phyloP scores from a whole-genome alignment of 2,329 filamentous ascomycete genomes.

The Hymenoscyphus linearis region DNA sequence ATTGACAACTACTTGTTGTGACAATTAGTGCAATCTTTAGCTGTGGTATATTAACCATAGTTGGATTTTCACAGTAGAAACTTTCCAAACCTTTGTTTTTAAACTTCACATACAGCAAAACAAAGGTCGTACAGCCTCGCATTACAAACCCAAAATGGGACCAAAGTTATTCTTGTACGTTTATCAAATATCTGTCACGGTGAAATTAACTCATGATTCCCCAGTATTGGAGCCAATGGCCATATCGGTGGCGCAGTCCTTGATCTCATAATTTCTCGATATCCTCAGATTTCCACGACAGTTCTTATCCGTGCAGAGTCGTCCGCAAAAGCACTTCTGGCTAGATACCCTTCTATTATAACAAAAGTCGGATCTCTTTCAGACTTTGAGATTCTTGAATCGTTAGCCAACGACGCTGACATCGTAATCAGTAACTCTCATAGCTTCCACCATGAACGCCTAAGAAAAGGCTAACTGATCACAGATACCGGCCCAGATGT shows the following conservation, averaged over 20 bases:
- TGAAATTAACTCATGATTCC: neutral
- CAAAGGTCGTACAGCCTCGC: no score
- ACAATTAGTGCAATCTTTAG: no score
- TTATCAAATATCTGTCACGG: neutral
- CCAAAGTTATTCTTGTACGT: neutral
- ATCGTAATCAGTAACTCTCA: conserved; percentile 7
- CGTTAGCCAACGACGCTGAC: conserved; percentile 5
- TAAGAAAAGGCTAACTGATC: neutral
- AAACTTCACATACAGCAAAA: no score
- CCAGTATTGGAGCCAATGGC: conserved; percentile 12
- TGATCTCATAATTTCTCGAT: conserved; percentile 6
- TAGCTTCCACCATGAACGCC: neutral
- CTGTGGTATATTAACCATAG: no score
- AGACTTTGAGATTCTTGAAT: conserved; percentile 9
- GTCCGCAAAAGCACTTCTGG: conserved; percentile 3
- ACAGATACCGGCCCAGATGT: conserved; percentile 13
- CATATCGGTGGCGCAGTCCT: conserved; percentile 17
- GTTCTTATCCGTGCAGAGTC: conserved; percentile 9
- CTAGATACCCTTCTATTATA: conserved; percentile 9
- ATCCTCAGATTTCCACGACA: neutral
- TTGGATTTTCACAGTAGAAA: no score
- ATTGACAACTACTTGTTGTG: no score
- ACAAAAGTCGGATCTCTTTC: conserved; percentile 7
- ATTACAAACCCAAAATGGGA: neutral
- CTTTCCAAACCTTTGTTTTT: no score